Base-by-base conservation (phyloP, 2,329 filamentous ascomycete species). In the Fusarium sp. region DNA sequence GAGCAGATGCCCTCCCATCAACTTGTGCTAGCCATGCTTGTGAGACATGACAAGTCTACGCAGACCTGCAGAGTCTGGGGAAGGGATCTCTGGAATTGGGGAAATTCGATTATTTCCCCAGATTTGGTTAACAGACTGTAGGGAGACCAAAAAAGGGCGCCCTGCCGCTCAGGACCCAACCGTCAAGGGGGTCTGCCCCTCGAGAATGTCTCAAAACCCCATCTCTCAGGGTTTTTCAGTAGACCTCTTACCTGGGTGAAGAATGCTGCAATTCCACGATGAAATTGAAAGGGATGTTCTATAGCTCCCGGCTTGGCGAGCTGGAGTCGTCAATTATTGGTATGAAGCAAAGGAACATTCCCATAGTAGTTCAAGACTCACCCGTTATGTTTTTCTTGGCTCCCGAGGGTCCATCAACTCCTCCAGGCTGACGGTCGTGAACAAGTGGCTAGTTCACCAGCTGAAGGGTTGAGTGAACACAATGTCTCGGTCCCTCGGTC, bases 401-500 rank as follows among this genome's bases (percentile, higher is more conserved):
- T 15, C 13, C 7, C 3, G 19, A 49, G 5, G 13, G 22, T 33
- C 23, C 17, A 20, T 27, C 5, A 13, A 3, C 1, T 39, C 9
- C 9, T 5, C 9, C 13, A 15, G 27, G 20, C 11, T 30, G 17
- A 3, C 3, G 7, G 10, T 46, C 15, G 15, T 20, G 10, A 43
- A 10, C 19, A 23, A 33, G n/a, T 6, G 6, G 39, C 25, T 17
- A 33, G 20, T 22, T 30, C 13, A 11, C 10, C 9, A 39, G n/a
- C 7, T 45, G 14, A 66, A 68, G 61, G 65, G 65, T 2, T 37
- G 11, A 19, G 17, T 43, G 32, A 69, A 8, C 44, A 62, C 44
- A 62, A 35, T 68, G 65, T 68, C 65, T 68, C 65, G 65, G 65
- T 10, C 37, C 49, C 25, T 69, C 65, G 48, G 35, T 30, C 45